These are phyloP conservation scores for Fusarium hainanense DNA, from an alignment of 2,329 filamentous ascomycete species.

Conservation along the genomic window DNA sequence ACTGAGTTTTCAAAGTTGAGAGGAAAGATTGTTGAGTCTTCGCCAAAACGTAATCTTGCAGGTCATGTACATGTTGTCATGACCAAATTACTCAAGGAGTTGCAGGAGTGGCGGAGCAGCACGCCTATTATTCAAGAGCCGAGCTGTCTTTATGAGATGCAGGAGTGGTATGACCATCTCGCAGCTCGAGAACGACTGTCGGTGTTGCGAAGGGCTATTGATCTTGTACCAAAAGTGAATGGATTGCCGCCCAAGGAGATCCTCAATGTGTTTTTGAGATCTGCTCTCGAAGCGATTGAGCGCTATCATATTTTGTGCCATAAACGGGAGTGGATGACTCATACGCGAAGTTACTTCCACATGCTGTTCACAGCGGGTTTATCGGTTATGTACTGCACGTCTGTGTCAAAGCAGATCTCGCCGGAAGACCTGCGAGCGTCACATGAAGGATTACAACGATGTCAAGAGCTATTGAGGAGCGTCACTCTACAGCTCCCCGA, in stretches of 20 bases:
- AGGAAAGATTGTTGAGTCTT: neutral
- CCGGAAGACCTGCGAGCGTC: constrained; percentile 6
- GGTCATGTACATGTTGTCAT: constrained; percentile 45
- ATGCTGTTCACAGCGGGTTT: constrained; percentile 59
- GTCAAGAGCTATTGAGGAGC: neutral
- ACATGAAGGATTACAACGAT: neutral
- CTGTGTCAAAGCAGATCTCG: constrained; percentile 20
- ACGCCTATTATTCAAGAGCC: constrained; percentile 50
- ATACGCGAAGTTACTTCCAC: constrained; percentile 61
- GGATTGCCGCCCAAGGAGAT: constrained; percentile 50
- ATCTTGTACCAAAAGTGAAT: constrained; percentile 51
- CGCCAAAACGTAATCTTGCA: constrained; percentile 5
- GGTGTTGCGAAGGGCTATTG: constrained; percentile 55
- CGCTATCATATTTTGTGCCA: no score
- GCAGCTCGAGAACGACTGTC: constrained; percentile 54
- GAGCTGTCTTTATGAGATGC: constrained; percentile 55
- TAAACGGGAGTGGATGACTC: no score
- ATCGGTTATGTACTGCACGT: constrained; percentile 49
- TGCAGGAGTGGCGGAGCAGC: constrained; percentile 51
- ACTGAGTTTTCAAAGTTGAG: constrained; percentile 41
- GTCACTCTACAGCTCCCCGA: constrained; percentile 30
- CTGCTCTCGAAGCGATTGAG: constrained; percentile 52
- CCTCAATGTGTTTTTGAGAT: constrained; percentile 49
- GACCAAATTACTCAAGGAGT: constrained; percentile 48
- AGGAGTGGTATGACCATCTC: constrained; percentile 59